phyloP scores from a whole-genome alignment of 805 yeast species.

The Blastobotrys americana region DNA sequence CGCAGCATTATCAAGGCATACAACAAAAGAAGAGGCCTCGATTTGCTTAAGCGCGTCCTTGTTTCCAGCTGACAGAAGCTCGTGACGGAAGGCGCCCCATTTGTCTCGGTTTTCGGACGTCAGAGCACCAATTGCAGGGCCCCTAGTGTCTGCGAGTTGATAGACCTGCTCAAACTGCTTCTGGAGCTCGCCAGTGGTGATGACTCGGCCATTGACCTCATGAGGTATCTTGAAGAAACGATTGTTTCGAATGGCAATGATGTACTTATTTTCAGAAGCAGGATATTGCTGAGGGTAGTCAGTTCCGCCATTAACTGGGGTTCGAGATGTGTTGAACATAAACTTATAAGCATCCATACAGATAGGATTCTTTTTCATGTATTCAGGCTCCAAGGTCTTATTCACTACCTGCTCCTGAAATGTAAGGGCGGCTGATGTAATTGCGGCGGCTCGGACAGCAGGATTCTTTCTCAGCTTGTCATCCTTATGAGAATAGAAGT shows the following conservation, averaged over 20 bases:
- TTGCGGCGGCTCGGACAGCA: slow-evolving; percentile 61
- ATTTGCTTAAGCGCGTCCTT: slow-evolving; percentile 55
- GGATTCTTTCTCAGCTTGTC: slow-evolving; percentile 33
- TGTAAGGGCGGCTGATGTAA: slow-evolving; percentile 57
- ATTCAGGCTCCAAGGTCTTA: slow-evolving; percentile 75
- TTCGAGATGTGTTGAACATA: slow-evolving; percentile 85
- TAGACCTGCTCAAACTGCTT: slow-evolving; percentile 53
- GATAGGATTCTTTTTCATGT: slow-evolving; percentile 67
- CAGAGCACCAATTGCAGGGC: slow-evolving; percentile 64
- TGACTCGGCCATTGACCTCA: slow-evolving; percentile 30
- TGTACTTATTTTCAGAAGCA: slow-evolving; percentile 45
- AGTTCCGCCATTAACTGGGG: slow-evolving; percentile 34
- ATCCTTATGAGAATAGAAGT: slow-evolving; percentile 80
- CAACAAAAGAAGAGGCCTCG: slow-evolving; percentile 68
- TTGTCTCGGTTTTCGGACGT: slow-evolving; percentile 81
- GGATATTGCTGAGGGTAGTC: slow-evolving; percentile 47
- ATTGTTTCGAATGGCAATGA: slow-evolving; percentile 67
- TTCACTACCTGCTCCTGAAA: slow-evolving; percentile 61
- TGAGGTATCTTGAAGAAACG: slow-evolving; percentile 66
- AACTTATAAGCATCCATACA: slow-evolving; percentile 90
- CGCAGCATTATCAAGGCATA: slow-evolving; percentile 64
- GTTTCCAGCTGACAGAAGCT: slow-evolving; percentile 47
- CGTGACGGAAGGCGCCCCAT: slow-evolving; percentile 57
- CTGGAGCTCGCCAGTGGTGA: slow-evolving; percentile 36
- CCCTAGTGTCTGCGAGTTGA: slow-evolving; percentile 35